Base-by-base conservation (phyloP, 2,329 filamentous ascomycete genomes). In the Lizonia empirigonia region DNA sequence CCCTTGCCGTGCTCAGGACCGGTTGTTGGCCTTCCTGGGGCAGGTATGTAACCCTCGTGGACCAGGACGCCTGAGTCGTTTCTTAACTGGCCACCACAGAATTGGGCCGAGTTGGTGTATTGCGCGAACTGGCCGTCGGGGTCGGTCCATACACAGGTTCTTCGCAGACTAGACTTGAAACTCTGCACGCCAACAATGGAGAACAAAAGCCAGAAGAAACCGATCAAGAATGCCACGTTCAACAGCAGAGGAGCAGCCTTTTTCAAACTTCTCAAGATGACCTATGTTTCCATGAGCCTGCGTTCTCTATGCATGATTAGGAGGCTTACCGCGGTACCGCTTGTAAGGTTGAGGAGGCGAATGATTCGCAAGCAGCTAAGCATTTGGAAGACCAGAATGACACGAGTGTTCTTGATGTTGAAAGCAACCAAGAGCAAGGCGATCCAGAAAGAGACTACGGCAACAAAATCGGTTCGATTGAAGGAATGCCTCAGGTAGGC, bases 171-270 rank as follows among this genome's bases (percentile, higher is more conserved):
- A 35, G 78, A 78, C 53, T 81, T 81, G 73, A 99, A 99, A 74
- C 90, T 96, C 71, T 99, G 95, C 18, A 99, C 89, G 5, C 94
- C 95, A 51, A 99, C 87, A 56, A 99, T 97, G 29, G 91, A 94
- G 76, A 99, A 99, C 9, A 97, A 77, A 33, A 99, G 82, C 94
- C 94, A 99, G 75, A 99, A 99, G 76, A 99, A 99, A 12, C 89
- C 84, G 60, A 99, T 91, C 18, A 99, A 79, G 69, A 99, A 97
- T 1, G 90, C 92, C 24, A 99, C 92, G 56, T 96, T 91, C 20
- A 97, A 85, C 19, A 99, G 84, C 27, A 96, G 79, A 2, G 95
- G 94, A 0, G 93, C 91, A 1, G 94, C 92, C 70, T 96, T 96
- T 71, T 99, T 99, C 54, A 99, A 74, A 81, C 93, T 97, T 70